These are phyloP conservation scores for Ophiostoma tasmaniense DNA, from an alignment of 2,329 filamentous ascomycete genomes.

Conservation along the genomic window DNA sequence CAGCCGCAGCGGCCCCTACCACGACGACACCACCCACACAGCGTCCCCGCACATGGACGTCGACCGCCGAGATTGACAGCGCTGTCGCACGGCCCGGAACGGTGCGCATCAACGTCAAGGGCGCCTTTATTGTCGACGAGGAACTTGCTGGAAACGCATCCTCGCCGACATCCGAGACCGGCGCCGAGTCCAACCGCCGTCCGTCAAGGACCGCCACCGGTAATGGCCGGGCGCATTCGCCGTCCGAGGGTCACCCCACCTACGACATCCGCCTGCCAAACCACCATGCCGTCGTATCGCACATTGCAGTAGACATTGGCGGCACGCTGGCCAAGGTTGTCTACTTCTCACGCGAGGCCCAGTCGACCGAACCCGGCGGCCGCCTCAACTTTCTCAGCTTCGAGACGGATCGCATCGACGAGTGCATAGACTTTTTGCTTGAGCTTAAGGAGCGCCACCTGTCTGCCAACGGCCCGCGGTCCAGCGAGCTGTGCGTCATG, in stretches of 20 bases:
- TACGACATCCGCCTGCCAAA: constrained; percentile 95
- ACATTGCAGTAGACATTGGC: constrained; percentile 95
- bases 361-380: constrained; percentile 71
- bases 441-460: constrained; percentile 76
- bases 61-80: constrained; percentile 50
- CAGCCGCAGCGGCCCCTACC: background rate
- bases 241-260: constrained; percentile 53
- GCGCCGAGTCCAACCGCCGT: background rate
- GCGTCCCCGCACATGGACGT: constrained; percentile 36
- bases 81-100: constrained; percentile 56
- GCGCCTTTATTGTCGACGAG: constrained; percentile 91
- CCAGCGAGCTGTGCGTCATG: constrained; percentile 77
- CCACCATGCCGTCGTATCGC: constrained; percentile 89
- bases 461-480: constrained; percentile 66
- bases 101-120: constrained; percentile 92
- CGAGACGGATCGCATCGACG: constrained; percentile 88
- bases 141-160: constrained; percentile 38
- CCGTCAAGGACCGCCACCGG: background rate
- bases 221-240: constrained; percentile 25
- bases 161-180: constrained; percentile 14
- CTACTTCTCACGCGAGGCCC: constrained; percentile 86
- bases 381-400: constrained; percentile 92
- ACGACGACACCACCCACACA: background rate
- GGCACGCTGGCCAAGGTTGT: constrained; percentile 93
- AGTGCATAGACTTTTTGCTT: constrained; percentile 87